Base-by-base conservation (phyloP, 129 eudicot genomes). In the Helichrysum umbraculigerum region DNA sequence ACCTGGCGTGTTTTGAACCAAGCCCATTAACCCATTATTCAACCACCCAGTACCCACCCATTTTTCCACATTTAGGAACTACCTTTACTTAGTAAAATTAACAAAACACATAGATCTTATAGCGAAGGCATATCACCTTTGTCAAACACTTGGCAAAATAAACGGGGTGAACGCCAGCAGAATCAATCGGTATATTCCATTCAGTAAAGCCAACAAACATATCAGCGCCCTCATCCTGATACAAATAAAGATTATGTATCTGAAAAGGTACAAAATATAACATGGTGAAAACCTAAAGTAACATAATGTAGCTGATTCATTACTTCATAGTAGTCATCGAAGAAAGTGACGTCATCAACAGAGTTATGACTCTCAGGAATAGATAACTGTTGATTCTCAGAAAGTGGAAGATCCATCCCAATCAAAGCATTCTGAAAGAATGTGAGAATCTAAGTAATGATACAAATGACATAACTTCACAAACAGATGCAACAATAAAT, bases 121-220 rank as follows among this genome's bases (percentile, higher is more conserved):
- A 68, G 78, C 54, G 54, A 64, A 11, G 75, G 30, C 71, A 69
- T 68, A 68, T 79, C 85, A 87, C 96, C 96, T 87, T 87, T 39
- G 87, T 77, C 87, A 90, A 84, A 86, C 92, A 90, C 81, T 90
- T 90, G 50, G 96, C 79, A 80, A 90, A 90, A 82, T 87, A 87
- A 76, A 86, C 69, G 73, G 96, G 96, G 75, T 90, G 96, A 11
- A 80, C 72, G 72, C 79, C 58, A 50, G 74, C 73, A 30, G 87
- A 79, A 65, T 78, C 77, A 22, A 86, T 84, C 11, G 90, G 82
- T 57, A 56, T 74, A 51, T 82, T 86, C 96, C 88, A 87, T 50
- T 81, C 88, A 39, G 41, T 60, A 33, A 75, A 75, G 25, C 60
- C 59, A 65, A 77, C 88, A 19, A 72, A 29, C 80, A 70, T 78